These are phyloP conservation scores for Diaporthe ilicicola DNA, from an alignment of 2,329 filamentous ascomycete species.

Conservation along the genomic window DNA sequence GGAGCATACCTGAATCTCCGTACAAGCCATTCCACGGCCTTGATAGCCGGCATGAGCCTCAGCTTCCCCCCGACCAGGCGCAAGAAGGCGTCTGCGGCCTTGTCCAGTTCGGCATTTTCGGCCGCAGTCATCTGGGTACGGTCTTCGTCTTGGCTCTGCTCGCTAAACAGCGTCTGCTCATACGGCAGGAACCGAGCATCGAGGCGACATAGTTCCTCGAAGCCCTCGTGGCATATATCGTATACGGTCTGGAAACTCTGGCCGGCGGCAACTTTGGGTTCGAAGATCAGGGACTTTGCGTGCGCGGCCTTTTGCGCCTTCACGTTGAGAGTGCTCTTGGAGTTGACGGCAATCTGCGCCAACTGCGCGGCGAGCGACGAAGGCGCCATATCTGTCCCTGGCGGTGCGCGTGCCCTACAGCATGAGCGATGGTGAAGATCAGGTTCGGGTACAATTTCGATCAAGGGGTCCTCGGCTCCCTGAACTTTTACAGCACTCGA, in stretches of 20 bases:
- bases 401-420: constrained; percentile 22
- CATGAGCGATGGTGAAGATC: constrained; percentile 12
- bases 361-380: constrained; percentile 90
- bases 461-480: constrained; percentile 10
- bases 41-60: constrained; percentile 85
- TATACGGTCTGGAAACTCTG: constrained; percentile 93
- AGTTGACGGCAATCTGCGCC: constrained; percentile 88
- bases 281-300: constrained; percentile 94
- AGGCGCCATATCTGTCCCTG: constrained; percentile 27
- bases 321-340: constrained; percentile 88
- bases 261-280: constrained; percentile 80
- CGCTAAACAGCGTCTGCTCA: constrained; percentile 84
- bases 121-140: constrained; percentile 81
- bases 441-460: constrained; percentile 7
- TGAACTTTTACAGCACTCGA: constrained; percentile 11
- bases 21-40: constrained; percentile 94
- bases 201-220: constrained; percentile 87
- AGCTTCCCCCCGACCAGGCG: constrained; percentile 79
- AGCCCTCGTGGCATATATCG: constrained; percentile 86
- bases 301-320: constrained; percentile 93
- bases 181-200: constrained; percentile 83
- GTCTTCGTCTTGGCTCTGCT: constrained; percentile 90
- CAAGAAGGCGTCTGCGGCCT: constrained; percentile 81
- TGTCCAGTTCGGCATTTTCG: constrained; percentile 85
- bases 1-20: constrained; percentile 79